Conservation (phyloP, 192 early-diverging fungal species). For the Radiomyces spectabilis region DNA sequence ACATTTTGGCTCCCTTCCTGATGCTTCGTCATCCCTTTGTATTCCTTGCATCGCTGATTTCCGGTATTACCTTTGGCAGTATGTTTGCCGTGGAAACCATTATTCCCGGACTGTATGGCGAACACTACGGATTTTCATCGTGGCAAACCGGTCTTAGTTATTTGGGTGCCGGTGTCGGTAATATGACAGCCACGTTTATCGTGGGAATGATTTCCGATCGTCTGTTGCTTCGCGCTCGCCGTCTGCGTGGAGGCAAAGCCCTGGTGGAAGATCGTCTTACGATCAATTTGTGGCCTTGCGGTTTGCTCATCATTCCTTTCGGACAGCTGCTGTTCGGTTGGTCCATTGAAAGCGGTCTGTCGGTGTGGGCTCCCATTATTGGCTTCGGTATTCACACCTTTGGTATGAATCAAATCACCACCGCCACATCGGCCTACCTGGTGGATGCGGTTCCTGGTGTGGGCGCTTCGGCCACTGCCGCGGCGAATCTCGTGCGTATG, state of each 20-base stretch:
- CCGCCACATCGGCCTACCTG: constrained; percentile 30
- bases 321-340: constrained; percentile 42
- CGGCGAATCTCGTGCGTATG: constrained; percentile 36
- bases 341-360: constrained; percentile 24
- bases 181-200: constrained; percentile 27
- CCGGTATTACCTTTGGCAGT: constrained; percentile 32
- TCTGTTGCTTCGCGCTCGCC: constrained; percentile 19
- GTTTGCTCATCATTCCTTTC: constrained; percentile 32
- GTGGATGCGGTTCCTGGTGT: constrained; percentile 38
- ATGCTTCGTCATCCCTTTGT: constrained; percentile 32
- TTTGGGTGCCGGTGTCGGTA: constrained; percentile 32
- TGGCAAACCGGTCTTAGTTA: constrained; percentile 30
- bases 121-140: constrained; percentile 11
- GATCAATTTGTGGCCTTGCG: constrained; percentile 29
- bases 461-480: constrained; percentile 36
- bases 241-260: constrained; percentile 16
- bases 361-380: constrained; percentile 31
- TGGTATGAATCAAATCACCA: neutral
- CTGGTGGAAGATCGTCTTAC: constrained; percentile 38
- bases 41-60: constrained; percentile 26
- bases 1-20: constrained; percentile 4
- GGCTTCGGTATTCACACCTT: constrained; percentile 29
- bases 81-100: constrained; percentile 40
- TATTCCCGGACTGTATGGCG: constrained; percentile 10
- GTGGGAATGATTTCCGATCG: constrained; percentile 34